phyloP scores from a whole-genome alignment of 495 filamentous ascomycete genomes.

The Zalerion maritima region DNA sequence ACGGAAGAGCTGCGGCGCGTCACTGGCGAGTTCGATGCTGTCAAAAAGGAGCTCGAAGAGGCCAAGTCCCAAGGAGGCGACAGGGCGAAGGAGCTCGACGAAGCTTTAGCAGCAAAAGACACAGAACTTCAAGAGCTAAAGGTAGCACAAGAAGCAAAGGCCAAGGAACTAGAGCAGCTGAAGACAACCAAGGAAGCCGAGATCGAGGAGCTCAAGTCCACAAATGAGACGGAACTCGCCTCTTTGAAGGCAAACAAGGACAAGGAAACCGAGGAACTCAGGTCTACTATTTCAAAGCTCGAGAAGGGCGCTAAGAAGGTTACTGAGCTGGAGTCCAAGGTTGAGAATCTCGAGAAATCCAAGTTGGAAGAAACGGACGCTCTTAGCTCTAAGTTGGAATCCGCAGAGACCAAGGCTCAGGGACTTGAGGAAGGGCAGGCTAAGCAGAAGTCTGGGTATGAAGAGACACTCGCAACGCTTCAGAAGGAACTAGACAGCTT shows the following conservation, averaged over 20 bases:
- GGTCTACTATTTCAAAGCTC: constrained; percentile 70
- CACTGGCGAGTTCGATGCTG: constrained; percentile 62
- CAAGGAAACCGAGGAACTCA: constrained; percentile 55
- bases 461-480: too few species aligned
- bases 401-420: too few species aligned
- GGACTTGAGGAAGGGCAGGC: too few species aligned
- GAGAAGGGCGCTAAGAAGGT: constrained; percentile 51
- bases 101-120: constrained; percentile 28
- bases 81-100: constrained; percentile 50
- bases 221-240: too few species aligned
- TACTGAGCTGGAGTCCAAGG: constrained; percentile 45
- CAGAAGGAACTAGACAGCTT: too few species aligned
- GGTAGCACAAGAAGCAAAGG: constrained; percentile 12
- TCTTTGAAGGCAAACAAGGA: constrained; percentile 16
- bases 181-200: constrained; percentile 10
- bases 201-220: constrained; percentile 3
- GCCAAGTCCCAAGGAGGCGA: too few species aligned
- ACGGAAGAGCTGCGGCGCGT: constrained; percentile 86
- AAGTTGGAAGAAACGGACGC: constrained; percentile 27
- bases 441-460: too few species aligned
- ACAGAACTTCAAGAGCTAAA: constrained; percentile 12
- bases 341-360: too few species aligned
- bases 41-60: constrained; percentile 59
- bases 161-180: constrained; percentile 9
- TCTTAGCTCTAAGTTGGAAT: too few species aligned